Evolutionary conservation across 768 basidiomycete genomes (phyloP), one percentile per base, ranked within the genome.

Genomic region (Tricholoma terreum): DNA sequence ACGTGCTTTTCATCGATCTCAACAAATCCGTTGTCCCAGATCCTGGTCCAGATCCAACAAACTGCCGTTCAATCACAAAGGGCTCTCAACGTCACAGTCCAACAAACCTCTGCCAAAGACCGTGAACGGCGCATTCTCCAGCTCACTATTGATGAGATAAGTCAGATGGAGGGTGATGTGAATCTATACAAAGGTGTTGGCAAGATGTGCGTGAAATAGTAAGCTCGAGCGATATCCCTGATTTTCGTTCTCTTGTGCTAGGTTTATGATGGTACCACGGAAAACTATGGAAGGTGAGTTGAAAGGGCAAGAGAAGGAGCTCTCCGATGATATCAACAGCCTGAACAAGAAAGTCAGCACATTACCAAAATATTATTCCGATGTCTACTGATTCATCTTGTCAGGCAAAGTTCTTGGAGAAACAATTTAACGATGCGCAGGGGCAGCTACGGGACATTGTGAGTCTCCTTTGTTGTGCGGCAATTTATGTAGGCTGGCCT

Each of bases 161-260:
- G 76, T 31, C 76, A 79, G 34, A 82, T 94, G 50, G 79, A 84
- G 61, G 83, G 83, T 24, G 80, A 89, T 58, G 86, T 90, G 11
- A 92, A 89, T 66, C 75, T 97, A 64, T 98, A 95, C 75, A 94
- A 90, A 66, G 95, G 95, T 48, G 91, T 98, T 45, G 95, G 95
- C 31, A 98, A 98, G 75, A 96, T 96, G 95, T 95, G 61, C 60
- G 84, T 62, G 33, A 30, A 22, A 19, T 2, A 45, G 3, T 48
- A 21, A 6, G 24, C 24, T 27, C 24, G 24, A 27, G 24, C 24
- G 24, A 27, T 27, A 15, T 24, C 14, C 50, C 4, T 17, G 38
- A n/a, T 14, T 5, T 15, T 45, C 51, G 51, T 57, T 52, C 9
- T 51, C 50, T 21, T 21, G 50, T 43, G 55, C 5, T 59, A 97